phyloP scores from a whole-genome alignment of 2,329 filamentous ascomycete genomes.

The Leptographium lundbergii region DNA sequence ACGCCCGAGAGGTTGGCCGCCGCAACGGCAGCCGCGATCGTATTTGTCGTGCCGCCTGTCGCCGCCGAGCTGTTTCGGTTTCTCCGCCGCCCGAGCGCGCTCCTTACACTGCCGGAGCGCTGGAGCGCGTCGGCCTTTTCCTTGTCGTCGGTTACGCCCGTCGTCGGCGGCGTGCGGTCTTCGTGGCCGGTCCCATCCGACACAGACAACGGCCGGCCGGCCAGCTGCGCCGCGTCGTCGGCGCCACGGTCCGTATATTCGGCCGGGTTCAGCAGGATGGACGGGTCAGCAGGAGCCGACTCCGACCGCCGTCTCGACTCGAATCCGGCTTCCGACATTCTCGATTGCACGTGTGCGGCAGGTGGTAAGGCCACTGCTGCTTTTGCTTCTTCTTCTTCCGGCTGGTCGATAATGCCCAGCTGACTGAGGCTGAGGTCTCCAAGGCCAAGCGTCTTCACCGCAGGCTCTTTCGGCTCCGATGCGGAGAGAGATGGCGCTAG shows the following conservation, averaged over 20 bases:
- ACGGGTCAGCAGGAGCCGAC: slow-evolving; percentile 40
- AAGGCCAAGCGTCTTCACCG: slow-evolving; percentile 77
- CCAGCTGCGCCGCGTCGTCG: slow-evolving; percentile 10
- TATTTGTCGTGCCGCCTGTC: slow-evolving; percentile 42
- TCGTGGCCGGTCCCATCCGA: slow-evolving; percentile 35
- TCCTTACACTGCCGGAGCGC: slow-evolving; percentile 55
- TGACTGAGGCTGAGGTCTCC: slow-evolving; percentile 85
- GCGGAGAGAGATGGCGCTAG: slow-evolving; percentile 25
- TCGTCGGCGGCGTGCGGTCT: slow-evolving; percentile 52
- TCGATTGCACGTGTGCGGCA: slow-evolving; percentile 35
- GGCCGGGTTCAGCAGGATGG: background rate
- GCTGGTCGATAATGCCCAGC: slow-evolving; percentile 61
- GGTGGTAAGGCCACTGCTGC: background rate
- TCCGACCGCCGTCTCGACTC: slow-evolving; percentile 41
- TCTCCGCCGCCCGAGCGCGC: slow-evolving; percentile 45
- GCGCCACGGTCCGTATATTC: slow-evolving; percentile 2
- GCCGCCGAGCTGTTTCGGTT: slow-evolving; percentile 75
- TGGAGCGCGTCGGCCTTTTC: slow-evolving; percentile 30
- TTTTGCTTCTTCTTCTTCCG: slow-evolving; percentile 19
- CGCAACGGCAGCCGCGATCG: slow-evolving; percentile 59
- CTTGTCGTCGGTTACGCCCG: slow-evolving; percentile 54
- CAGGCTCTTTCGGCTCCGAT: slow-evolving; percentile 49
- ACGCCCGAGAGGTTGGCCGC: slow-evolving; percentile 59
- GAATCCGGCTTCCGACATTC: slow-evolving; percentile 32
- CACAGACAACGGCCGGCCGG: slow-evolving; percentile 31